Conservation (phyloP, 2,329 filamentous ascomycete genomes). For the Coniella lustricola region DNA sequence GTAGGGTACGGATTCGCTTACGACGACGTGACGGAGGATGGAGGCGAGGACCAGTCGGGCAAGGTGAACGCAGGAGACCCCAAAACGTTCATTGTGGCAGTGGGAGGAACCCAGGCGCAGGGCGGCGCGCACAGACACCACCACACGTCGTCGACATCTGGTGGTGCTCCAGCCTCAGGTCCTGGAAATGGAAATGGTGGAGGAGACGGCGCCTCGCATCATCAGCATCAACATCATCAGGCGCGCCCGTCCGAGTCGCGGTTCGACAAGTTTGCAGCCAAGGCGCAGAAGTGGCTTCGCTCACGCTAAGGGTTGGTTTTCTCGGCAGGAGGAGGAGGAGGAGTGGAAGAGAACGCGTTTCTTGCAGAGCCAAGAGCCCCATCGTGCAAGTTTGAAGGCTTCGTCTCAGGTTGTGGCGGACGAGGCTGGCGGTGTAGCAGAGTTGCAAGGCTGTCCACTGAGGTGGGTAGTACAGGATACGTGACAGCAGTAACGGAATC, state of each 20-base stretch:
- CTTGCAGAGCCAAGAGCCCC: neutral
- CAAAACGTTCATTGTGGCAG: slow-evolving; percentile 39
- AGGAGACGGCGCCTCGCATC: neutral
- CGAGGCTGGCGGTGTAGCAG: neutral
- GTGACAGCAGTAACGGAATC: too few relatives aligned
- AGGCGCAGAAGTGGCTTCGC: slow-evolving; percentile 13
- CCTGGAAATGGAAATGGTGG: neutral
- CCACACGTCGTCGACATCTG: neutral
- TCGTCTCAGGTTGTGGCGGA: neutral
- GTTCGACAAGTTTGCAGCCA: slow-evolving; percentile 6
- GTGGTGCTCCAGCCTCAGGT: neutral
- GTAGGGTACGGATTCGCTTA: slow-evolving; percentile 54
- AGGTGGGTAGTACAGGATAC: neutral
- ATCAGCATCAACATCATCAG: neutral
- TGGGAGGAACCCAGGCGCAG: slow-evolving; percentile 35
- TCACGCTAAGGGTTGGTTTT: neutral
- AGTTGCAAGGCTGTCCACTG: neutral
- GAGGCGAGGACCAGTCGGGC: slow-evolving; percentile 47
- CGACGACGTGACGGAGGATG: slow-evolving; percentile 49
- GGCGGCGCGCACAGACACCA: slow-evolving; percentile 16
- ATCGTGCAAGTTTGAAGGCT: neutral
- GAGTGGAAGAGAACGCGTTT: too few relatives aligned
- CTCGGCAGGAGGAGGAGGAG: neutral
- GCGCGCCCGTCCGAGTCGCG: slow-evolving; percentile 1
- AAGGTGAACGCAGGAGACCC: slow-evolving; percentile 47